Evolutionary conservation across 352 stramenopile species (phyloP).

Genomic region (Blastocystis sp.): DNA sequence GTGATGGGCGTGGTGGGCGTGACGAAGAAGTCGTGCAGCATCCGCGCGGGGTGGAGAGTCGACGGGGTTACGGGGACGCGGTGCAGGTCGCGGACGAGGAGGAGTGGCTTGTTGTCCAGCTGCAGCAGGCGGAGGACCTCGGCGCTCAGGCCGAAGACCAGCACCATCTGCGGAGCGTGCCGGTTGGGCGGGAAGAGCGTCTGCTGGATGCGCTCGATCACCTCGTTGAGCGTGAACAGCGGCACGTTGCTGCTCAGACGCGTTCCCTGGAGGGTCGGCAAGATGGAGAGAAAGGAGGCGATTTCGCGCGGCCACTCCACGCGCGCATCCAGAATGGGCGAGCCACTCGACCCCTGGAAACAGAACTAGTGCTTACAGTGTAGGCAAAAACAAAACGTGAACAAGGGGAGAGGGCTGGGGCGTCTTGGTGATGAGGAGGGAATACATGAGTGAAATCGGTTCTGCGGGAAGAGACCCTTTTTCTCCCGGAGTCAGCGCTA

Average conservation of each 20-base stretch:
- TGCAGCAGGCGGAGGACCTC: background rate
- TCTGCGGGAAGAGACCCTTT: background rate
- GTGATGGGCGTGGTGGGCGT: slow-evolving; percentile 37
- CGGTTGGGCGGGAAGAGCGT: background rate
- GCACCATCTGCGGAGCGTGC: background rate
- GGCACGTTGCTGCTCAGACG: background rate
- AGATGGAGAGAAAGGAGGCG: background rate
- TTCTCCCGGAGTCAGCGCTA: background rate
- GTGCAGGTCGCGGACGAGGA: slow-evolving; percentile 23
- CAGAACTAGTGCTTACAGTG: background rate
- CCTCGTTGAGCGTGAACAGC: background rate
- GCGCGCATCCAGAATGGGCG: background rate
- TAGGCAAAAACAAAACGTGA: background rate
- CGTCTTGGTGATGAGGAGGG: background rate
- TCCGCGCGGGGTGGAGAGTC: slow-evolving; percentile 7
- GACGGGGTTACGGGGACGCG: slow-evolving; percentile 3
- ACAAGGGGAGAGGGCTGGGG: background rate
- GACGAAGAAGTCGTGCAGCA: slow-evolving; percentile 47
- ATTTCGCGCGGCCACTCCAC: slow-evolving; percentile 12
- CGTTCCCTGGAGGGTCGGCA: background rate
- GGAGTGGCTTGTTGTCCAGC: slow-evolving; percentile 1
- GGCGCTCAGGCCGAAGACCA: slow-evolving; percentile 1
- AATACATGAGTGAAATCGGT: background rate
- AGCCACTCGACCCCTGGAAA: background rate
- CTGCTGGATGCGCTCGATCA: slow-evolving; percentile 1